These are phyloP conservation scores for Suhomyces terraborum DNA, from an alignment of 1,139 yeast species.

Conservation along the genomic window DNA sequence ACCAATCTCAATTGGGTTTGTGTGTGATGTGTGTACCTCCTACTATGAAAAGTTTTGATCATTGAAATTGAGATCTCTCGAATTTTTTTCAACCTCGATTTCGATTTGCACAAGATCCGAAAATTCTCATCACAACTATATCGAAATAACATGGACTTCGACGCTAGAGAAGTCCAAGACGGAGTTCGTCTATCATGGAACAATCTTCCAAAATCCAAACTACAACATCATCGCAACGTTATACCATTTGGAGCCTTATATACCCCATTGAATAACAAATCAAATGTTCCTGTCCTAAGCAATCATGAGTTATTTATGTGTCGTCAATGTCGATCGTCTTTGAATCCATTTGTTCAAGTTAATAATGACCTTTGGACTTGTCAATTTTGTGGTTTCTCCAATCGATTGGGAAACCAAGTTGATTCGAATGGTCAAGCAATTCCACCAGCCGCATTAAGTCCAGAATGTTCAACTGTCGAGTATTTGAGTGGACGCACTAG, in stretches of 20 bases:
- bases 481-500: slow-evolving; percentile 52
- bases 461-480: slow-evolving; percentile 58
- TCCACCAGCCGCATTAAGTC: slow-evolving; percentile 38
- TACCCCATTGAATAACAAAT: slow-evolving; percentile 63
- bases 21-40: no score
- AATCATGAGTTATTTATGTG: slow-evolving; percentile 41
- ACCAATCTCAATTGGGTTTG: no score
- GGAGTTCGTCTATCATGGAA: slow-evolving; percentile 95
- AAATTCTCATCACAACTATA: background rate
- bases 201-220: slow-evolving; percentile 63
- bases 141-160: slow-evolving; percentile 59
- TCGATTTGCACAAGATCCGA: background rate
- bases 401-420: slow-evolving; percentile 35
- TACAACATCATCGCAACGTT: slow-evolving; percentile 58
- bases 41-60: slow-evolving; percentile 1
- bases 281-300: slow-evolving; percentile 40
- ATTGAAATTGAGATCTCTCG: background rate
- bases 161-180: slow-evolving; percentile 80
- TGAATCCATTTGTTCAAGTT: slow-evolving; percentile 55
- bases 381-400: slow-evolving; percentile 59
- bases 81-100: background rate
- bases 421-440: slow-evolving; percentile 18
- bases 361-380: slow-evolving; percentile 61
- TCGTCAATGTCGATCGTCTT: slow-evolving; percentile 58
- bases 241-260: slow-evolving; percentile 67